Evolutionary conservation across 805 yeast genomes (phyloP).

Genomic region (Debaryomyces castellii): DNA sequence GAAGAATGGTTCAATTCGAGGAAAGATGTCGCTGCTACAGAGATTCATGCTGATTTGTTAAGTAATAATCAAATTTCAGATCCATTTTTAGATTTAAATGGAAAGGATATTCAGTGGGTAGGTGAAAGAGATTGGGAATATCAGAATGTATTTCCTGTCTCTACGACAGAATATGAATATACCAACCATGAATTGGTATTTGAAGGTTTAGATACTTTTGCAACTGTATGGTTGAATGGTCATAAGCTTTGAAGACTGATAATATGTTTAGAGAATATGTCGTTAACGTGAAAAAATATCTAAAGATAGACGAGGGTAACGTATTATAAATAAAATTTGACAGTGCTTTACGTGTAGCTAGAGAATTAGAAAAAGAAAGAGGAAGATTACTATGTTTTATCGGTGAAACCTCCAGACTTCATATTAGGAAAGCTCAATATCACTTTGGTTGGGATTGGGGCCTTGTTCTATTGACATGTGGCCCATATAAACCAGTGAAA

Average conservation of each 20-base stretch:
- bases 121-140: constrained; percentile 52
- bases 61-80: constrained; percentile 39
- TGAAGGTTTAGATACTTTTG: constrained; percentile 46
- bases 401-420: constrained; percentile 44
- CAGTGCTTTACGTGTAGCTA: constrained; percentile 34
- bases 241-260: constrained; percentile 30
- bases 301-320: constrained; percentile 21
- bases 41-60: constrained; percentile 45
- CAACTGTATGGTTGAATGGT: constrained; percentile 41
- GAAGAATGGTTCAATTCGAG: constrained; percentile 6
- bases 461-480: constrained; percentile 43
- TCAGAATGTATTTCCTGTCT: constrained; percentile 15
- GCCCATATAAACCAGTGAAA: constrained; percentile 40
- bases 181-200: constrained; percentile 28
- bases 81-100: constrained; percentile 46
- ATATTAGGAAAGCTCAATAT: constrained; percentile 52
- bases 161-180: constrained; percentile 7
- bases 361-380: constrained; percentile 28
- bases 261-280: constrained; percentile 44
- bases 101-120: constrained; percentile 48
- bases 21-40: constrained; percentile 6
- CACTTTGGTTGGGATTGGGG: constrained; percentile 65
- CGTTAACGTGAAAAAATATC: constrained; percentile 21
- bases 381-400: constrained; percentile 32
- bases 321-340: constrained; percentile 33